Evolutionary conservation across 306 rosid genomes (phyloP), one percentile per base, ranked within the genome.

Genomic region (Senna tora): DNA sequence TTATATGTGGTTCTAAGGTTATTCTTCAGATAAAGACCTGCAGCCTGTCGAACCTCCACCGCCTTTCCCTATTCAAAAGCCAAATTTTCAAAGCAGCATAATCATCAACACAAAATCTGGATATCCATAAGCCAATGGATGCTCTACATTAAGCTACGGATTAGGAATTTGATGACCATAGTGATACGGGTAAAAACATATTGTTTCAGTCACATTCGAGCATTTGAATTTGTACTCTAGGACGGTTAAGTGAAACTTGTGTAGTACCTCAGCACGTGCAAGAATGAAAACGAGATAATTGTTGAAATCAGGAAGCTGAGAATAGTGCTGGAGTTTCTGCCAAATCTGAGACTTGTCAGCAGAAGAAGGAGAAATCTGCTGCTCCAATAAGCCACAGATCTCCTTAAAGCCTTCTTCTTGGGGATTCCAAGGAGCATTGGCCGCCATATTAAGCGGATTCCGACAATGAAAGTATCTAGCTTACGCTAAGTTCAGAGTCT

Each of bases 31-130:
- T 89, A 85, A 20, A 95, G 77, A 39, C 99, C 99, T 0, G 99
- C 97, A 34, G 97, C 99, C 81, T 95, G 99, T 19, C 99, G 88
- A 88, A 95, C 81, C 79, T 92, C 99, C 83, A 89, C 96, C 0
- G 93, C 76, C 82, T 79, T 81, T 62, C 92, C 92, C 99, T 95
- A 89, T 57, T 71, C 42, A 69, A 65, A 59, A 75, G 41, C 60
- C 73, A 75, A 76, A 72, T 65, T 39, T 46, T 66, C 83, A 54
- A 47, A 19, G 58, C 68, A 54, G 49, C 62, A 49, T 15, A 58
- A 67, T 19, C 42, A 72, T 52, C 38, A 75, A 64, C 5, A 13
- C 57, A 67, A 43, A n/a, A 17, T 12, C 55, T n/a, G 14, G 58
- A 62, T 52, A 51, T 69, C 46, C 67, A 51, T 76, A 36, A 50